Conservation (phyloP, 2,329 filamentous ascomycete genomes). For the Daldinia sp. region DNA sequence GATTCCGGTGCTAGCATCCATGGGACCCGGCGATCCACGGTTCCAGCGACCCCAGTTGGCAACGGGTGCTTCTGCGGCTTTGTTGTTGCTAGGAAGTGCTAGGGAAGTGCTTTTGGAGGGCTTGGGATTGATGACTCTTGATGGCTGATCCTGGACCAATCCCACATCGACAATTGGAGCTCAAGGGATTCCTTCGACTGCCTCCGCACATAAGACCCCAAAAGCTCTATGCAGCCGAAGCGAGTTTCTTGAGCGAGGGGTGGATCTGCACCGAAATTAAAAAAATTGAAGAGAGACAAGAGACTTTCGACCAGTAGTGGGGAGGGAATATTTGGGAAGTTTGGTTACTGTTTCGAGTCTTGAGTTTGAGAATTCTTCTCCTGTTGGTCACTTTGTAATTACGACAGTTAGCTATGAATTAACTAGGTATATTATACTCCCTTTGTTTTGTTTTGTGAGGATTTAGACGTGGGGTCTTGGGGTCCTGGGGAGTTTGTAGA, state of each 20-base stretch:
- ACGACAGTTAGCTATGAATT: not conserved
- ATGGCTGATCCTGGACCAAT: slow-evolving; percentile 38
- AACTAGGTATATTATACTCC: not conserved
- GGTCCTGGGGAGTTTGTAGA: not conserved
- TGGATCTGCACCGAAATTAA: slow-evolving; percentile 45
- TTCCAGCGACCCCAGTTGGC: slow-evolving; percentile 32
- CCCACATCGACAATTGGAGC: slow-evolving; percentile 39
- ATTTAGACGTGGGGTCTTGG: slow-evolving; percentile 5
- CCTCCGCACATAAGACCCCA: slow-evolving; percentile 41
- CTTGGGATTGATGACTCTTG: slow-evolving; percentile 39
- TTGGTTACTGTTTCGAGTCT: not conserved
- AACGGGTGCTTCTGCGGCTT: slow-evolving; percentile 33
- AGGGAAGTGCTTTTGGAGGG: slow-evolving; percentile 4
- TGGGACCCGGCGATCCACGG: slow-evolving; percentile 41
- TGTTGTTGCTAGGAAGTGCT: slow-evolving; percentile 19
- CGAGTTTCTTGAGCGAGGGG: slow-evolving; percentile 36
- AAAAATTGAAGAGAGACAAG: slow-evolving; percentile 5
- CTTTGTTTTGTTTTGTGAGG: not conserved
- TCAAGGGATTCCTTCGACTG: slow-evolving; percentile 39
- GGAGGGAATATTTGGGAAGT: not conserved
- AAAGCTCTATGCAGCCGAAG: slow-evolving; percentile 42
- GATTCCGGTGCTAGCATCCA: slow-evolving; percentile 40
- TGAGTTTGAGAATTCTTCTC: not conserved
- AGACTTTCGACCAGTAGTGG: slow-evolving; percentile 33
- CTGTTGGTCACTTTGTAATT: not conserved